Base-by-base conservation (phyloP, 2,329 filamentous ascomycete genomes). In the Zymoseptoria ardabiliae region DNA sequence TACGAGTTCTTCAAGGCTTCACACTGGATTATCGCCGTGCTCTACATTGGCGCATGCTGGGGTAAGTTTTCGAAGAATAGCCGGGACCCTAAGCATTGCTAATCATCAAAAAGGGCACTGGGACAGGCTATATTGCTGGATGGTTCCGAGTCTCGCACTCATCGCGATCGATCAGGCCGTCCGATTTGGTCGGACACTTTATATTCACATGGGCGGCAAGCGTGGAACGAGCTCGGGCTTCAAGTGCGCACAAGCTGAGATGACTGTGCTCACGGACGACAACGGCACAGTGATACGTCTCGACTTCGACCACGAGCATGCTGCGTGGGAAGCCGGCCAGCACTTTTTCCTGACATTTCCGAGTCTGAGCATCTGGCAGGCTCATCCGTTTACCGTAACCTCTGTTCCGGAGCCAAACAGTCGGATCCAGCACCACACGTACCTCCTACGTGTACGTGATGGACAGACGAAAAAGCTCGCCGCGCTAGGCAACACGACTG, bases 11-110 rank as follows among this genome's bases (percentile, higher is more conserved):
- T 91, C 78, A 81, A 87, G 61, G 49, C 66, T 70, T 76, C 82
- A 0, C 88, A 91, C 70, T 90, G 90, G 66, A 77, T 90, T 11
- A 76, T 91, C 2, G 89, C 88, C 10, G 84, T 88, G 75, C 72
- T 91, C 4, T 92, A 90, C 71, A 82, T 91, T 11, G 89, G 86
- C 4, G 87, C 87, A 2, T 87, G 87, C 72, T 90, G 87, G 82
- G 88, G 81, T 1, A 89, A 92, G 69, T 92, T 7, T 7, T 25
- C 5, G 22, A 23, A 23, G 22, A 2, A 23, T 23, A 23, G 22
- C 22, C 22, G 22, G 22, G 22, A 23, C 22, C 22, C 22, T 23
- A 23, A 23, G 22, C 22, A 23, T 23, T 23, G 2, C 22, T 23
- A 23, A 23, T 5, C 22, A 23, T 23, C 22, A 23, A 23, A 23